Base-by-base conservation (phyloP, 306 rosid species). In the Fragaria nilgerrensis region DNA sequence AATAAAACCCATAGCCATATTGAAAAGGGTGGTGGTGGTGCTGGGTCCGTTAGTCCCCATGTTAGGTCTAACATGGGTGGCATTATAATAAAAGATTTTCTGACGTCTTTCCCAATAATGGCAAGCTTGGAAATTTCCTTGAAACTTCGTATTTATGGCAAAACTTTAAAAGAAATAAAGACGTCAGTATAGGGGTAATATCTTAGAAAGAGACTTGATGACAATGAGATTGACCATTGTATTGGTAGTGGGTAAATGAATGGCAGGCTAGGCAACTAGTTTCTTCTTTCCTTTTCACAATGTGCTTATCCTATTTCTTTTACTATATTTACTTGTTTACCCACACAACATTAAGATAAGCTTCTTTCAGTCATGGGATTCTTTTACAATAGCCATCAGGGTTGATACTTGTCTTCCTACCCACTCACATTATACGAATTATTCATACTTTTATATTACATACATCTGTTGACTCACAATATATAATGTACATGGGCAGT, bases 41-140 rank as follows among this genome's bases (percentile, higher is more conserved):
- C 8, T 37, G 41, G 41, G 11, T 41, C 44, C 10, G 10, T 41
- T 41, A 37, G 41, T 37, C 41, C 8, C 41, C 41, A 37, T 37
- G 41, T 37, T 37, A 37, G 41, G 7, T 5, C 5, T 37, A 37
- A 41, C 44, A 41, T 23, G 61, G 59, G 32, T 1, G 8, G 47
- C 36, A 44, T 10, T 71, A 39, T 25, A 19, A 61, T 11, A n/a
- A 37, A 5, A 2, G 6, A 8, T 17, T 25, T 25, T 27, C 34
- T 50, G 52, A n/a, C 34, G 0, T 8, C 64, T 23, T 2, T 19
- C 19, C 5, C 32, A n/a, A 67, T 22, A 9, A 58, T 4, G 50
- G 44, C 19, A 15, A 27, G 11, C 39, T 47, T 14, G 73, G 73
- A 68, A 82, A 68, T 68, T 82, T 77, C 68, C 79, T 3, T 1